These are phyloP conservation scores for Boletus vinaceobasis DNA, from an alignment of 768 basidiomycete genomes.

Conservation along the genomic window DNA sequence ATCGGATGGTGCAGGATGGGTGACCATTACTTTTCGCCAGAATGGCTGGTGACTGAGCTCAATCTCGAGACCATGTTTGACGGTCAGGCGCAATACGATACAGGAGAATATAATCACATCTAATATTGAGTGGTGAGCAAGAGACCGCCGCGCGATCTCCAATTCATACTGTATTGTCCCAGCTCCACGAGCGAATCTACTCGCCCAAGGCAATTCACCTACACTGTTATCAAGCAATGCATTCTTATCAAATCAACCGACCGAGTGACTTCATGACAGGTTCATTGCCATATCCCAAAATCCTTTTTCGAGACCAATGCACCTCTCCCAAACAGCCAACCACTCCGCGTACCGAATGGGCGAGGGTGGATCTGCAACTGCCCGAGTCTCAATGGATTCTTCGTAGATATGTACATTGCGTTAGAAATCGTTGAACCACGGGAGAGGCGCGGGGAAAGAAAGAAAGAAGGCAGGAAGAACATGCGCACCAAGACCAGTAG, in stretches of 20 bases:
- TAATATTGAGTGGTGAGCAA: background rate
- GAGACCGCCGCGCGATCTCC: background rate
- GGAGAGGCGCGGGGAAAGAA: background rate
- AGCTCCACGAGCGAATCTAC: background rate
- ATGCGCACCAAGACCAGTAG: constrained; percentile 64
- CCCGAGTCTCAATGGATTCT: constrained; percentile 75
- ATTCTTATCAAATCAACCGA: background rate
- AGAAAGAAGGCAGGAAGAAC: background rate
- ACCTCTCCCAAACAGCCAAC: constrained; percentile 68
- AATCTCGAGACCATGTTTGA: background rate
- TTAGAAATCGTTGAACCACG: background rate
- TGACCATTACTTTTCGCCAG: background rate
- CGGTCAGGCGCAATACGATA: background rate
- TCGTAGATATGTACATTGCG: background rate
- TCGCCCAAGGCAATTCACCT: background rate
- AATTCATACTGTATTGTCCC: background rate
- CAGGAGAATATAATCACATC: background rate
- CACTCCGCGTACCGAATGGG: constrained; percentile 58
- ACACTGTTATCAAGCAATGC: background rate
- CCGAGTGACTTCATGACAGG: constrained; percentile 1
- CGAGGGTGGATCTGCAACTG: constrained; percentile 62
- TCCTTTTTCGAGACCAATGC: constrained; percentile 71
- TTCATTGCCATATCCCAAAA: constrained; percentile 81
- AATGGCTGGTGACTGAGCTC: background rate
- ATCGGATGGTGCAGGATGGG: background rate